Conservation (phyloP, 352 stramenopile species). For the Plasmopara halstedii region DNA sequence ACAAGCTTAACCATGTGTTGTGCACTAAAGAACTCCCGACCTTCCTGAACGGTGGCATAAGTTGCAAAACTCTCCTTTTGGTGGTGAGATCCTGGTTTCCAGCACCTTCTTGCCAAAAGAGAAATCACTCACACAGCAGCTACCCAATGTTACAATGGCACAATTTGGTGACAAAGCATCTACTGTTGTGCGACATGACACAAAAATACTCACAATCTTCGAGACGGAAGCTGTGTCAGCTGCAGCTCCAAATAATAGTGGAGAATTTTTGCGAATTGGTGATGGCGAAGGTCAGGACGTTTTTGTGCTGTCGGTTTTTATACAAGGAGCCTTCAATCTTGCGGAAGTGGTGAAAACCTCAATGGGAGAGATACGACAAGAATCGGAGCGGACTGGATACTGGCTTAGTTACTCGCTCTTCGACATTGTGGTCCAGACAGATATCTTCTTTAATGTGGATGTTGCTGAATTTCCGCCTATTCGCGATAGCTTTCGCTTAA, state of each 20-base stretch:
- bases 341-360: constrained; percentile 16
- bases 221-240: background rate
- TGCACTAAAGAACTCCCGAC: constrained; percentile 48
- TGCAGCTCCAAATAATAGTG: constrained; percentile 18
- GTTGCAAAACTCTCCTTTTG: constrained; percentile 61
- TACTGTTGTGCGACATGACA: background rate
- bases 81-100: constrained; percentile 57
- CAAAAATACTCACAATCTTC: background rate
- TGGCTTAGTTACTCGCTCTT: constrained; percentile 84
- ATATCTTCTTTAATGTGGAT: constrained; percentile 60
- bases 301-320: constrained; percentile 57
- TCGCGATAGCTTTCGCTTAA: constrained; percentile 63
- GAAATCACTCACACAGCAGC: background rate
- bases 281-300: constrained; percentile 29
- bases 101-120: constrained; percentile 26
- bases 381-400: constrained; percentile 27
- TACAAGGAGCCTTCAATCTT: constrained; percentile 38
- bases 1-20: background rate
- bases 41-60: constrained; percentile 61
- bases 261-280: constrained; percentile 51
- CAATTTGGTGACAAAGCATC: background rate
- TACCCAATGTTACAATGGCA: background rate
- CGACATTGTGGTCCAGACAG: constrained; percentile 73
- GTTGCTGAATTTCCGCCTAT: constrained; percentile 55
- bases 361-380: constrained; percentile 5